Evolutionary conservation across 495 filamentous ascomycete species (phyloP), one percentile per base, ranked within the genome.

Genomic region (Lichina pygmaea): DNA sequence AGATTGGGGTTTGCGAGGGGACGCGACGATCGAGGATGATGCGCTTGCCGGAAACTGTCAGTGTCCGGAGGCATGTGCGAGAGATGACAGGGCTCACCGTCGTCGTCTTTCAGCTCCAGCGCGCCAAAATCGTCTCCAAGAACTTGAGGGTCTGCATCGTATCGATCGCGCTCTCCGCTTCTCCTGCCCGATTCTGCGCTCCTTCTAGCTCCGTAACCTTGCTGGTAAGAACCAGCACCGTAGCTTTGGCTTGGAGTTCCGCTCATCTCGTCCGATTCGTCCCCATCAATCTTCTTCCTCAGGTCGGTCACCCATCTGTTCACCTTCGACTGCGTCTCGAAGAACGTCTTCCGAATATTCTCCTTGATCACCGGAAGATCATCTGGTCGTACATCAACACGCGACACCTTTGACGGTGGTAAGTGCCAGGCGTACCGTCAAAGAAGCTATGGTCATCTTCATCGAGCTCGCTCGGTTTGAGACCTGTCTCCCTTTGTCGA

Each of bases 121-220:
- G 75, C 74, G 34, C 85, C 78, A 58, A 97, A 95, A 49, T 94
- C 86, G 54, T 93, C 89, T 44, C 74, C 72, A 16, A 97, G 62
- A 40, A 95, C 72, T 54, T 82, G 71, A 24, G 85, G 91, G 56
- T 97, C 89, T n/a, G 85, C 83, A 58, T 97, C 89, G 54, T 97
- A 97, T 38, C 83, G 78, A 49, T 81, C 74, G 39, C 81, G 81
- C 54, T 93, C 85, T 32, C 45, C 41, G 55, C 82, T 93, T 49
- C 75, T 71, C 54, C 78, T 71, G 46, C 59, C 58, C 46, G 60
- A 48, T 43, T 78, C 75, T 15, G 67, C 67, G 50, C 71, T 73
- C 50, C 69, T 68, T 44, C 73, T 60, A 43, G 68, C 57, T 40
- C 66, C 64, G 48, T 71, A 65, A 0, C 61, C 48, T 39, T 67